Conservation (phyloP, 495 filamentous ascomycete species). For the Thermochaetoides thermophila region DNA sequence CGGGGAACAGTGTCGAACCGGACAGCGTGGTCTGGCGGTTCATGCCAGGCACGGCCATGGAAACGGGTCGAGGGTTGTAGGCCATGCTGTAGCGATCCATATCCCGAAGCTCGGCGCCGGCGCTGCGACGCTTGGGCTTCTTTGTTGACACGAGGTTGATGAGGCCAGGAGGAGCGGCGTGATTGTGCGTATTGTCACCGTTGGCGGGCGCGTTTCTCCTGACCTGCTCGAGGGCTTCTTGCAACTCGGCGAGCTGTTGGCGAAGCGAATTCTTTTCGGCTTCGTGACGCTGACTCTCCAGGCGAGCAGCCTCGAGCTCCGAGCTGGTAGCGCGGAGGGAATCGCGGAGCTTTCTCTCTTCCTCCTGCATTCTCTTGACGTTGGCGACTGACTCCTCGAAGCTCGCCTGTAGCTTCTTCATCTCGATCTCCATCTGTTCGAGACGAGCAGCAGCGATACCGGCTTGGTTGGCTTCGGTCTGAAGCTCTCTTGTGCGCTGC, state of each 20-base stretch:
- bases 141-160: slow-evolving; percentile 96
- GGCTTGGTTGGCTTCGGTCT: slow-evolving; percentile 91
- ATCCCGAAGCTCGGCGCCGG: slow-evolving; percentile 72
- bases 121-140: slow-evolving; percentile 91
- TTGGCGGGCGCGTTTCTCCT: slow-evolving; percentile 48
- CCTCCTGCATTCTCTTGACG: slow-evolving; percentile 85
- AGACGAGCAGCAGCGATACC: slow-evolving; percentile 85
- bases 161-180: slow-evolving; percentile 52
- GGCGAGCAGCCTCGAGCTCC: slow-evolving; percentile 62
- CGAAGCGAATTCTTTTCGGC: slow-evolving; percentile 69
- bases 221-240: slow-evolving; percentile 82
- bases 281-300: slow-evolving; percentile 55
- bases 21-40: slow-evolving; percentile 52
- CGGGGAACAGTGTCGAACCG: slow-evolving; percentile 53
- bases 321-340: slow-evolving; percentile 57
- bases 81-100: slow-evolving; percentile 76
- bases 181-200: slow-evolving; percentile 58
- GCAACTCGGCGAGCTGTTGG: slow-evolving; percentile 75
- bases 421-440: slow-evolving; percentile 80
- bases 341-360: slow-evolving; percentile 69
- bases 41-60: slow-evolving; percentile 62
- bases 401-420: slow-evolving; percentile 74
- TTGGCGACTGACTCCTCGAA: slow-evolving; percentile 76
- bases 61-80: slow-evolving; percentile 89
- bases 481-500: slow-evolving; percentile 78